These are phyloP conservation scores for Murraya koenigii DNA, from an alignment of 345 rosid species.

Conservation along the genomic window DNA sequence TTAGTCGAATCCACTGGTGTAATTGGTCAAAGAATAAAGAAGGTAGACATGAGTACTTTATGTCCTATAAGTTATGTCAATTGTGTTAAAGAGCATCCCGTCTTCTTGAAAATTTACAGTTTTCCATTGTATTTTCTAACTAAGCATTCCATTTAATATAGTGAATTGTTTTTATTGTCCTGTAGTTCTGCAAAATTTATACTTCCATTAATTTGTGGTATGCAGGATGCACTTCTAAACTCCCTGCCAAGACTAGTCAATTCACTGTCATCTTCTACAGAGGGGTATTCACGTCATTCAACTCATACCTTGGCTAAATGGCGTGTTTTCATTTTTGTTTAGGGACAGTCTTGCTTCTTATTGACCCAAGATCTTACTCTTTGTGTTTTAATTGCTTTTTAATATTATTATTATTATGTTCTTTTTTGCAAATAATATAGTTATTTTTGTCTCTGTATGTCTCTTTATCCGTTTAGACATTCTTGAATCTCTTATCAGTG, in stretches of 20 bases:
- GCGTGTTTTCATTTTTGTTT: not conserved
- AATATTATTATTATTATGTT: not conserved
- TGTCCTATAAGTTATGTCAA: slow-evolving; percentile 6
- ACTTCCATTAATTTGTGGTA: slow-evolving; percentile 16
- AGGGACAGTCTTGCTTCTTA: not conserved
- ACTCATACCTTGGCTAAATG: not conserved
- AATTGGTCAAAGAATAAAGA: slow-evolving; percentile 88
- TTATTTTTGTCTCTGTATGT: not conserved
- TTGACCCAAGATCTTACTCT: not conserved
- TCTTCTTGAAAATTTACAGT: not conserved
- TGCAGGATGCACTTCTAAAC: slow-evolving; percentile 73
- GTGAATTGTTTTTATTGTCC: not conserved
- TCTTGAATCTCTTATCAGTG: slow-evolving; percentile 12
- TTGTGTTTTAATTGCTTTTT: not conserved
- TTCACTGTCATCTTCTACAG: slow-evolving; percentile 56
- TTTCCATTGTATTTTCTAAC: not conserved
- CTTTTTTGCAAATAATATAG: not conserved
- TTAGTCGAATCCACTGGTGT: slow-evolving; percentile 92
- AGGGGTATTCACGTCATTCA: slow-evolving; percentile 43
- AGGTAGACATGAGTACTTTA: slow-evolving; percentile 34
- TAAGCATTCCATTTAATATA: not conserved
- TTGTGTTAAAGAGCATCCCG: not conserved
- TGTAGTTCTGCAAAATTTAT: not conserved
- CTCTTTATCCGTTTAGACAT: slow-evolving; percentile 13
- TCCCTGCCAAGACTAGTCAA: slow-evolving; percentile 71